Evolutionary conservation across 192 early-diverging fungal species (phyloP).

Genomic region (Dispira parvispora): DNA sequence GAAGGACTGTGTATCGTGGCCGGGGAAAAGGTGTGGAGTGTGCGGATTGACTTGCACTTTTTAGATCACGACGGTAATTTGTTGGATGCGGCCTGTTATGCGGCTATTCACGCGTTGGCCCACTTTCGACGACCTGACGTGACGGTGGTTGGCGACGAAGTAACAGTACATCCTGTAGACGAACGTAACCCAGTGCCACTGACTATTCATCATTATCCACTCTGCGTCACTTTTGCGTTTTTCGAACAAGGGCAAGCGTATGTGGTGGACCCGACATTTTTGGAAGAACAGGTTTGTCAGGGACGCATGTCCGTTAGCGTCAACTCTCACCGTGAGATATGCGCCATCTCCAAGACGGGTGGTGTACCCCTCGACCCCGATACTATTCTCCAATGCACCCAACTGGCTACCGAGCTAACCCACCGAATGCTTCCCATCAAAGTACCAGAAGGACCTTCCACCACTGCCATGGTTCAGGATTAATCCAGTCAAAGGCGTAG

Average conservation of each 20-base stretch:
- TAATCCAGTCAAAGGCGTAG: too few relatives aligned
- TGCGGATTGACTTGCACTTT: constrained; percentile 82
- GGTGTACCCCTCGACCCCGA: constrained; percentile 61
- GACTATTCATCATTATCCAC: constrained; percentile 88
- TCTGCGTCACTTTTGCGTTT: constrained; percentile 84
- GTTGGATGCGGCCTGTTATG: constrained; percentile 79
- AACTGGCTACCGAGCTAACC: constrained; percentile 56
- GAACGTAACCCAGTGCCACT: constrained; percentile 87
- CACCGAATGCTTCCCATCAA: constrained; percentile 17
- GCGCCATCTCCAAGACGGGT: constrained; percentile 79
- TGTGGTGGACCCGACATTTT: constrained; percentile 65
- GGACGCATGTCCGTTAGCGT: constrained; percentile 78
- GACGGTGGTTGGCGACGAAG: constrained; percentile 78
- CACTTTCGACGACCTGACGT: constrained; percentile 94
- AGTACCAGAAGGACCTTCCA: too few relatives aligned
- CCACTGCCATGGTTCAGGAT: too few relatives aligned
- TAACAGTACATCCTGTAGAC: constrained; percentile 62
- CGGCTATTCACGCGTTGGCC: constrained; percentile 70
- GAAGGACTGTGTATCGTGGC: constrained; percentile 94
- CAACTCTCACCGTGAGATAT: constrained; percentile 86
- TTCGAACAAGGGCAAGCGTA: constrained; percentile 57
- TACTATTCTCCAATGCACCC: constrained; percentile 63
- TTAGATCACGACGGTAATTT: constrained; percentile 92
- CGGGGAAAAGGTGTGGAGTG: constrained; percentile 88
- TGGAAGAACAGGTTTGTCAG: constrained; percentile 75